Conservation (phyloP, 176 grass and related monocot species). For the Cymbopogon citratus region DNA sequence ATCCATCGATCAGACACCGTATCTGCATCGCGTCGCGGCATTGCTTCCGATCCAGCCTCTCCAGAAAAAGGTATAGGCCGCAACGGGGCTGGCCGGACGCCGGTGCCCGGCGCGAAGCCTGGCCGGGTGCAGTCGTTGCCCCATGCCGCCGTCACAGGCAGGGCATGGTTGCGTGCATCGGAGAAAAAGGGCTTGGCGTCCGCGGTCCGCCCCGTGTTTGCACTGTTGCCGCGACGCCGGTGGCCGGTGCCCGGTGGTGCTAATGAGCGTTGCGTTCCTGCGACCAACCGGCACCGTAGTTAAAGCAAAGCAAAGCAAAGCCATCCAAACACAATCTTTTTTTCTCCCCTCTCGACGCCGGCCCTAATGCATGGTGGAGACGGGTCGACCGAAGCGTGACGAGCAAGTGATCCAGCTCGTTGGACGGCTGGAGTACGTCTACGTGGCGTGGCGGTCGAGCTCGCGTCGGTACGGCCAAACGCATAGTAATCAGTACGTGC, state of each 20-base stretch:
- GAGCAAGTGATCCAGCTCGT: conserved; percentile 29
- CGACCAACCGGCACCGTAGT: conserved; percentile 27
- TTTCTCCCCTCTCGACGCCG: not conserved
- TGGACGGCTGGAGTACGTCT: not conserved
- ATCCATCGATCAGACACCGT: not conserved
- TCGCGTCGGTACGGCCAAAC: not conserved
- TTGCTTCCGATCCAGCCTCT: not conserved
- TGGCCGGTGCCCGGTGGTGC: not conserved
- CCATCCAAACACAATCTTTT: not conserved
- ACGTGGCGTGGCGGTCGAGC: not conserved
- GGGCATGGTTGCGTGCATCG: conserved; percentile 6
- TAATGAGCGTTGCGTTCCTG: conserved; percentile 5
- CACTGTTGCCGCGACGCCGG: not conserved
- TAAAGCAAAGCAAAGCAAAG: conserved; percentile 21
- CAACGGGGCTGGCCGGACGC: no score
- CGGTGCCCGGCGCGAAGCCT: not conserved
- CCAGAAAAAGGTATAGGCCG: no score
- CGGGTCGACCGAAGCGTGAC: conserved; percentile 18
- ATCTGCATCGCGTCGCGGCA: not conserved
- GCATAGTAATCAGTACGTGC: not conserved
- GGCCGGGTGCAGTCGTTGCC: not conserved
- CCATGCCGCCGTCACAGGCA: not conserved
- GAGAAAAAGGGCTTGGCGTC: not conserved
- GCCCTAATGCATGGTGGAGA: not conserved
- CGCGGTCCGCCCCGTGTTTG: not conserved